phyloP scores from a whole-genome alignment of 345 rosid genomes.

The Combretum micranthum region DNA sequence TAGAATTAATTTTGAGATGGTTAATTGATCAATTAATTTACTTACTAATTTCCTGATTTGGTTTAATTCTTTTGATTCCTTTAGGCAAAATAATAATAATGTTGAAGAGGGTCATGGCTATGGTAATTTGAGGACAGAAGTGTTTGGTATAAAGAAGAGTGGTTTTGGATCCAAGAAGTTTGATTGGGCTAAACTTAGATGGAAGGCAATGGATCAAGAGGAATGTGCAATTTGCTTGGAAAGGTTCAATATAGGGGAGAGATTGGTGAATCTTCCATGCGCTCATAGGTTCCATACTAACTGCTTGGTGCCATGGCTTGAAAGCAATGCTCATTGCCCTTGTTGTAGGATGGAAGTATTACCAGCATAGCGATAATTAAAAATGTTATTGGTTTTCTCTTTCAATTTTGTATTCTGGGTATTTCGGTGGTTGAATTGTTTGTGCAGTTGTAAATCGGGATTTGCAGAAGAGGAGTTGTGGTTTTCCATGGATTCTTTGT shows the following conservation, averaged over 20 bases:
- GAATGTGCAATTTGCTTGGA: constrained; percentile 77
- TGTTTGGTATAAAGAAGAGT: constrained; percentile 20
- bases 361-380: no score
- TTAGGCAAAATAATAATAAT: neutral
- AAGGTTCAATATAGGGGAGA: constrained; percentile 45
- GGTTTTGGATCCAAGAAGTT: constrained; percentile 20
- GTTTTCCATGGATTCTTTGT: no score
- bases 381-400: no score
- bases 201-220: constrained; percentile 53
- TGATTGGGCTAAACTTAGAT: constrained; percentile 45
- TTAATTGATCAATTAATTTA: no score
- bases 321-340: constrained; percentile 54
- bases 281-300: constrained; percentile 61
- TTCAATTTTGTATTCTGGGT: no score
- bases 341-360: constrained; percentile 54
- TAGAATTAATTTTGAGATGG: no score
- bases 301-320: constrained; percentile 72
- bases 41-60: no score
- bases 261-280: constrained; percentile 49
- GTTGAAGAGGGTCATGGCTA: constrained; percentile 3
- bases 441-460: no score
- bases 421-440: no score
- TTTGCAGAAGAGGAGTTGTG: no score
- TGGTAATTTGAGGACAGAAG: constrained; percentile 29
- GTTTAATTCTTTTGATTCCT: neutral